Percentiles rank a stretch among this genome's conserved stretches.
Evolutionary conservation across 2,329 filamentous ascomycete genomes (phyloP).

Genomic region (Epichloe sibirici): DNA sequence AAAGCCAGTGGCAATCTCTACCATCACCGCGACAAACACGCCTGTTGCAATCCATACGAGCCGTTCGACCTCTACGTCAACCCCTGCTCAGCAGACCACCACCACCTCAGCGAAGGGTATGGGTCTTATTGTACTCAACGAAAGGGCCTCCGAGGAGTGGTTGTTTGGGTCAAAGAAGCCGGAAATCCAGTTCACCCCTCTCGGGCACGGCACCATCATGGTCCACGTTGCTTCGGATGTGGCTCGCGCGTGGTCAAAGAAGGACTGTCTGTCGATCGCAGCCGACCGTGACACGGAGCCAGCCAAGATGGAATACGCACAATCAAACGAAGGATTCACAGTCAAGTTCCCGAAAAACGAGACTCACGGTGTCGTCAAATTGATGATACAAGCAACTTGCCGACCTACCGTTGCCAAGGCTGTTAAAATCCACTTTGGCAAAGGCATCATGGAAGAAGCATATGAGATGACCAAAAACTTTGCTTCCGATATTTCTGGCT

Average conservation of each 20-base stretch:
- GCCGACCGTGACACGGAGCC: slow-evolving; percentile 35
- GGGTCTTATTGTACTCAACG: slow-evolving; percentile 18
- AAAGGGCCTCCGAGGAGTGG: slow-evolving; percentile 20
- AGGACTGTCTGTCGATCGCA: slow-evolving; percentile 40
- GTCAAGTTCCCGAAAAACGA: slow-evolving; percentile 41
- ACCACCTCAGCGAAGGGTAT: slow-evolving; percentile 12
- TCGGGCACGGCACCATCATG: slow-evolving; percentile 37
- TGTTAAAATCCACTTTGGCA: slow-evolving; percentile 48
- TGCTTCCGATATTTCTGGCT: slow-evolving; percentile 27
- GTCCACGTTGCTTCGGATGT: slow-evolving; percentile 37
- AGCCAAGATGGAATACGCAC: slow-evolving; percentile 36
- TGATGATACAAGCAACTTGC: slow-evolving; percentile 45
- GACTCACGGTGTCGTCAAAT: slow-evolving; percentile 43
- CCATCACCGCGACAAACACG: slow-evolving; percentile 12
- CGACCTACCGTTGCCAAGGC: slow-evolving; percentile 50
- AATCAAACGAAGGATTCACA: slow-evolving; percentile 37
- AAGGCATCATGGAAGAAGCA: slow-evolving; percentile 30
- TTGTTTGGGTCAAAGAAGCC: slow-evolving; percentile 22
- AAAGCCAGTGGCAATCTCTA: slow-evolving; percentile 7
- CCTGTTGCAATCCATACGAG: slow-evolving; percentile 6
- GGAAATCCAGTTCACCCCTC: slow-evolving; percentile 17
- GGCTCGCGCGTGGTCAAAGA: slow-evolving; percentile 44
- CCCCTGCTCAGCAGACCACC: background rate
- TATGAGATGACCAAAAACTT: slow-evolving; percentile 32
- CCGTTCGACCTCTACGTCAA: slow-evolving; percentile 5